These are phyloP conservation scores for Fusarium pseudonygamai DNA, from an alignment of 2,329 filamentous ascomycete species.

Conservation along the genomic window DNA sequence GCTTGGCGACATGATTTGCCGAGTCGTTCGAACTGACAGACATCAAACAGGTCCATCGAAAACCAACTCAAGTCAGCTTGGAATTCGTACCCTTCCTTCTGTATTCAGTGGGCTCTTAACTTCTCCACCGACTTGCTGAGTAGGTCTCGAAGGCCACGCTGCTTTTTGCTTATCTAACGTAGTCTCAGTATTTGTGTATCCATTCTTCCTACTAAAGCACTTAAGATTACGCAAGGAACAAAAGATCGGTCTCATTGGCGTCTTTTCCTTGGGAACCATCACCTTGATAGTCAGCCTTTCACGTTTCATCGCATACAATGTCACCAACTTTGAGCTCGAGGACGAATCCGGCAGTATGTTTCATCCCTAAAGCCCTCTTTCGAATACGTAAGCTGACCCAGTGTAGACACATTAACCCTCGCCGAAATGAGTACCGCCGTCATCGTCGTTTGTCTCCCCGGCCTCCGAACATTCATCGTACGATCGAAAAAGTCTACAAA, in stretches of 20 bases:
- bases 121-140: slow-evolving; percentile 9
- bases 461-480: slow-evolving; percentile 8
- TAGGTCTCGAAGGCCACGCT: neutral
- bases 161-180: neutral
- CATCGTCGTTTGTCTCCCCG: slow-evolving; percentile 4
- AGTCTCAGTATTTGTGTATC: neutral
- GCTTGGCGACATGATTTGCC: fast-evolving
- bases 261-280: slow-evolving; percentile 13
- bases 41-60: neutral
- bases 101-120: slow-evolving; percentile 10
- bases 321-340: slow-evolving; percentile 11
- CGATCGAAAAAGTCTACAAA: slow-evolving; percentile 1
- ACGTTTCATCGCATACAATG: slow-evolving; percentile 15
- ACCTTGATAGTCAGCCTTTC: slow-evolving; percentile 1
- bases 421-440: slow-evolving; percentile 16
- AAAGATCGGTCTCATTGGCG: slow-evolving; percentile 5
- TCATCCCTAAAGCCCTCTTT: fast-evolving
- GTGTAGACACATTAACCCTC: neutral
- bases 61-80: slow-evolving; percentile 9
- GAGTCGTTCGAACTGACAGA: fast-evolving
- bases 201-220: slow-evolving; percentile 16
- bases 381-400: neutral
- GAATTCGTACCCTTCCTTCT: slow-evolving; percentile 13
- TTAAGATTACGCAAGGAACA: slow-evolving; percentile 2
- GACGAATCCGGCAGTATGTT: slow-evolving; percentile 11